Base-by-base conservation (phyloP, 495 filamentous ascomycete genomes). In the Rhizodiscina lignyota region DNA sequence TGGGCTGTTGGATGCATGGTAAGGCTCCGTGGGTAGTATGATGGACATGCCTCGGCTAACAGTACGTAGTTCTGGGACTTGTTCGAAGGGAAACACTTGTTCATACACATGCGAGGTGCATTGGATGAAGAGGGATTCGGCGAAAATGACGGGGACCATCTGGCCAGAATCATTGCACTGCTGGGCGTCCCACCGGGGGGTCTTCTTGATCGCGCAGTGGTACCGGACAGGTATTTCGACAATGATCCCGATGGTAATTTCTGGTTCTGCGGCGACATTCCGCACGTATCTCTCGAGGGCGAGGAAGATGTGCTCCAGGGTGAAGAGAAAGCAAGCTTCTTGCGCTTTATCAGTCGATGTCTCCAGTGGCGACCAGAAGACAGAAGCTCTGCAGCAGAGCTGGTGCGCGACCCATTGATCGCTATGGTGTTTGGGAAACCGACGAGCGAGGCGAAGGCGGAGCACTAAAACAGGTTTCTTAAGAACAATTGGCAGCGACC, bases 271-370 rank as follows among this genome's bases (percentile, higher is more conserved):
- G n/a, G n/a, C n/a, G n/a, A n/a, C 10, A 54, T 59, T 33, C 52
- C 52, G 34, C 41, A 57, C 24, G 44, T 51, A 41, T 48, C 48
- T 39, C 42, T 51, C 30, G 48, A 51, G 41, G 40, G 15, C 23
- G 45, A 41, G 34, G 42, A 45, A 36, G 31, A 38, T 30, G 38
- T 29, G 38, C 42, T 51, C 42, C 20, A 47, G 22, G 43, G 35
- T 15, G 36, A 46, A 28, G 42, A 51, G 8, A 28, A 33, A 26
- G 33, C 36, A 28, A 28, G 46, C 26, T 46, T 51, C 27, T 35
- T 51, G 17, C 20, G 42, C 16, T 49, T 51, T 33, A 34, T 47
- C 19, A 38, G 48, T 17, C 44, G 37, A 20, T 40, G 46, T 27
- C 36, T 51, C 32, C 40, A 39, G 26, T 51, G 48, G 48, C 31